A percentile compares a stretch with the other conserved stretches of the same genome.
phyloP scores from a whole-genome alignment of 106 monocot species.

The Platanthera guangdongensis region DNA sequence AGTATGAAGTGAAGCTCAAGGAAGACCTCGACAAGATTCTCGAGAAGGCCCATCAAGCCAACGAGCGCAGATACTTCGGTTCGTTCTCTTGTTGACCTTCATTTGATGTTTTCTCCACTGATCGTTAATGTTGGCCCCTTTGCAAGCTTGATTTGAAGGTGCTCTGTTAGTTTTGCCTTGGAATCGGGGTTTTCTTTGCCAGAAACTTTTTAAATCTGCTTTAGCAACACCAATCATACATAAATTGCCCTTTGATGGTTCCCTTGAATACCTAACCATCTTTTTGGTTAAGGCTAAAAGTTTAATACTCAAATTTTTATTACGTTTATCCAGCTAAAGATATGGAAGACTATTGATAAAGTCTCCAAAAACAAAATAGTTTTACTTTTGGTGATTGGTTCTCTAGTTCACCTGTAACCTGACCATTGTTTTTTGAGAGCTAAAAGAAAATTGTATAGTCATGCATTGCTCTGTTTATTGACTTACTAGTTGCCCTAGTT shows the following conservation, averaged over 20 bases:
- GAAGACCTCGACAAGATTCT: slow-evolving; percentile 86
- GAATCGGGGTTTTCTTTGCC: background rate
- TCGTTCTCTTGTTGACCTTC: background rate
- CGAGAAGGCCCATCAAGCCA: slow-evolving; percentile 77
- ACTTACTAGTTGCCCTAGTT: background rate
- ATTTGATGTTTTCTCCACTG: background rate
- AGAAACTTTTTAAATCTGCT: background rate
- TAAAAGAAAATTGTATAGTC: background rate
- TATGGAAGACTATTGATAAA: background rate
- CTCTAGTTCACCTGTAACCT: background rate
- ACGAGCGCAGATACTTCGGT: slow-evolving; percentile 93
- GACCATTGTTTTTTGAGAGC: background rate
- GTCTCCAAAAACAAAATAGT: background rate
- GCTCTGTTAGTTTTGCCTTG: background rate
- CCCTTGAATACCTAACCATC: background rate
- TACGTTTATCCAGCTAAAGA: background rate
- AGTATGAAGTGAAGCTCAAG: slow-evolving; percentile 77
- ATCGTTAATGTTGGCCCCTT: background rate
- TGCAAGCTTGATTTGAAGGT: background rate
- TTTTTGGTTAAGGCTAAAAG: background rate
- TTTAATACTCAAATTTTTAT: background rate
- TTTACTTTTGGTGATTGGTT: background rate
- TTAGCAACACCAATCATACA: background rate
- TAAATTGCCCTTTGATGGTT: background rate
- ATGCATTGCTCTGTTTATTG: background rate